These are phyloP conservation scores for Zopfia rhizophila DNA, from an alignment of 2,329 filamentous ascomycete species.

Conservation along the genomic window DNA sequence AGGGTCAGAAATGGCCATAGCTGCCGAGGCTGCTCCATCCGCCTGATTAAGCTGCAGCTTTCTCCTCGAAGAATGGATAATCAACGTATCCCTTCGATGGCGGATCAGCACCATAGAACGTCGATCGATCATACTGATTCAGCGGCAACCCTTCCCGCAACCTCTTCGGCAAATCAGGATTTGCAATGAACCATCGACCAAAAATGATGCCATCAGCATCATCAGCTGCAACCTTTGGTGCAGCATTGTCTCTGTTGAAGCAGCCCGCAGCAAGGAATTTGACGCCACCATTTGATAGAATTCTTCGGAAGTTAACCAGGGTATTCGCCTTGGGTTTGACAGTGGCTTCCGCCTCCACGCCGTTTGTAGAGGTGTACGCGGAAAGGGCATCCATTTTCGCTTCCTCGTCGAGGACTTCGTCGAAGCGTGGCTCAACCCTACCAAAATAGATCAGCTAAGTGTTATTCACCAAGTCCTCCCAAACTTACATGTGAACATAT, in stretches of 20 bases:
- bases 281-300: constrained; percentile 59
- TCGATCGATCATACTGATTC: constrained; percentile 54
- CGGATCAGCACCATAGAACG: constrained; percentile 56
- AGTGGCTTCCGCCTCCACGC: constrained; percentile 45
- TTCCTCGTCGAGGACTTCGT: constrained; percentile 48
- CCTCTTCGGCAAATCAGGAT: constrained; percentile 58
- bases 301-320: constrained; percentile 54
- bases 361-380: constrained; percentile 38
- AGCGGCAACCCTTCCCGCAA: constrained; percentile 53
- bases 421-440: constrained; percentile 51
- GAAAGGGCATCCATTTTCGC: constrained; percentile 52
- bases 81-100: constrained; percentile 53
- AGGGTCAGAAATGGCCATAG: too few relatives aligned
- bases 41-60: too few relatives aligned
- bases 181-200: constrained; percentile 58
- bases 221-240: constrained; percentile 59
- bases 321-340: constrained; percentile 36
- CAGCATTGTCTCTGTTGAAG: constrained; percentile 62
- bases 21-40: too few relatives aligned
- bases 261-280: constrained; percentile 68
- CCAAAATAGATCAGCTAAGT: constrained; percentile 12
- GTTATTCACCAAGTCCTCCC: background rate
- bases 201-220: constrained; percentile 55
- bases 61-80: constrained; percentile 48
- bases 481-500: constrained; percentile 49